A percentile compares a stretch with the other conserved stretches of the same genome.
phyloP scores from a whole-genome alignment of 139 green algal genomes.

The Raphidocelis subcapitata region DNA sequence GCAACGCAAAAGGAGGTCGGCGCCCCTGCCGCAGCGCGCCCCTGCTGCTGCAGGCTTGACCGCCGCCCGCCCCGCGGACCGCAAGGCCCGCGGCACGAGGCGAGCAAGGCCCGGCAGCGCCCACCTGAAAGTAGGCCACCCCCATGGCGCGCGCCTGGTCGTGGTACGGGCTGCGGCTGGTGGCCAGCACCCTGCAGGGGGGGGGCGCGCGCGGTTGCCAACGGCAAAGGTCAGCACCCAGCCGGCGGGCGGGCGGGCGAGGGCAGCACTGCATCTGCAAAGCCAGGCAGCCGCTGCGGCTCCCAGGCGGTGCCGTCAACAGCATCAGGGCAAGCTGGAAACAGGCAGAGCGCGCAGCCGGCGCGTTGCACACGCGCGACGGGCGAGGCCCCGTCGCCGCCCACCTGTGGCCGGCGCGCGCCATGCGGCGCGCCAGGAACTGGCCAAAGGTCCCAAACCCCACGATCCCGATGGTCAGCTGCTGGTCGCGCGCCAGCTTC shows the following conservation, averaged over 20 bases:
- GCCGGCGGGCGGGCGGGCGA: too few species aligned
- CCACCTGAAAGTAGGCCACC: slow-evolving; percentile 75
- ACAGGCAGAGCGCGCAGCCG: background rate
- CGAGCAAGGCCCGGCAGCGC: slow-evolving; percentile 30
- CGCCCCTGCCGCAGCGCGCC: too few species aligned
- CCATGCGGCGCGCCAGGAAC: slow-evolving; percentile 90
- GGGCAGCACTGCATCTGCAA: too few species aligned
- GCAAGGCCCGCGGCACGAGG: too few species aligned
- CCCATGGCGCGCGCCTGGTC: slow-evolving; percentile 72
- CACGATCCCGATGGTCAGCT: slow-evolving; percentile 91
- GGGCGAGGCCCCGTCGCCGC: too few species aligned
- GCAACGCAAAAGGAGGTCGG: too few species aligned
- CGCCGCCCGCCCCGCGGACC: too few species aligned
- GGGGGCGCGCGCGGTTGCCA: too few species aligned
- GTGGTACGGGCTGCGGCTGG: slow-evolving; percentile 78
- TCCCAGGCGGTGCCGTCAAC: background rate
- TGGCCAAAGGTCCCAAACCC: slow-evolving; percentile 99
- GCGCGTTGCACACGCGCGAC: too few species aligned
- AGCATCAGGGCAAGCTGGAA: slow-evolving; percentile 3
- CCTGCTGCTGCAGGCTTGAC: too few species aligned
- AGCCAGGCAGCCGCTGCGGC: too few species aligned
- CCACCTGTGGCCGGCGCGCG: slow-evolving; percentile 76
- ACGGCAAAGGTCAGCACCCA: background rate
- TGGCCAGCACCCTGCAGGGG: slow-evolving; percentile 79
- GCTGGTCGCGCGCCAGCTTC: slow-evolving; percentile 38